Base-by-base conservation (phyloP, 441 rosid genomes). In the Pelargonium cotyledonis region DNA sequence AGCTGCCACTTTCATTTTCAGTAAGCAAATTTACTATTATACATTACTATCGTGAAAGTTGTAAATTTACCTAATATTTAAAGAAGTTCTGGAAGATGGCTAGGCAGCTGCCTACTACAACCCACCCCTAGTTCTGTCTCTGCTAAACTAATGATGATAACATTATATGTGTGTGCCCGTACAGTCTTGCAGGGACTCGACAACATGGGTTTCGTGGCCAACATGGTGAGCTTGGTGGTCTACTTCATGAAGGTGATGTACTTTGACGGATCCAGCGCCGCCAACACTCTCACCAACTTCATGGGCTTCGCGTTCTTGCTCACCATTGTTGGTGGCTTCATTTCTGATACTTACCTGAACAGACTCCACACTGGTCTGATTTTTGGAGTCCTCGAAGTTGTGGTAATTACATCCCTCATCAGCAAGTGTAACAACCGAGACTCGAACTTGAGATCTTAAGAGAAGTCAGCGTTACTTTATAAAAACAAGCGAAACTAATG, bases 161-260 rank as follows among this genome's bases (percentile, higher is more conserved):
- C 29, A 26, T 26, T 2, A 26, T 26, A 26, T 19, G 19, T 0
- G 14, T 10, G 31, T 35, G 35, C n/a, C 6, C 11, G 43, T 9
- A 65, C 72, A 83, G 89, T 65, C 2, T 18, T 76, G 76, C 1
- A 68, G 1, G 72, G 75, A 26, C 65, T 86, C 6, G 93, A 85
- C 35, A 86, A 80, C 73, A 79, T 88, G 87, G 89, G 89, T 1
- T 88, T 88, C 66, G 18, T 80, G 9, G 88, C 93, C 51, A 85
- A 79, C 75, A 72, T 77, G 83, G 80, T 65, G 49, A 80, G 85
- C 74, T 8, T 86, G 79, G 82, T 76, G 19, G 70, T 84, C 6
- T 85, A 85, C 78, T 84, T 85, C 74, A 0, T 0, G 0, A 0
- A 0, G 0, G 85, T 80, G 29, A 88, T 88, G 89, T 18, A 66